Evolutionary conservation across 805 yeast genomes (phyloP), one percentile per base, ranked within the genome.

Genomic region (Candida ponderosae): DNA sequence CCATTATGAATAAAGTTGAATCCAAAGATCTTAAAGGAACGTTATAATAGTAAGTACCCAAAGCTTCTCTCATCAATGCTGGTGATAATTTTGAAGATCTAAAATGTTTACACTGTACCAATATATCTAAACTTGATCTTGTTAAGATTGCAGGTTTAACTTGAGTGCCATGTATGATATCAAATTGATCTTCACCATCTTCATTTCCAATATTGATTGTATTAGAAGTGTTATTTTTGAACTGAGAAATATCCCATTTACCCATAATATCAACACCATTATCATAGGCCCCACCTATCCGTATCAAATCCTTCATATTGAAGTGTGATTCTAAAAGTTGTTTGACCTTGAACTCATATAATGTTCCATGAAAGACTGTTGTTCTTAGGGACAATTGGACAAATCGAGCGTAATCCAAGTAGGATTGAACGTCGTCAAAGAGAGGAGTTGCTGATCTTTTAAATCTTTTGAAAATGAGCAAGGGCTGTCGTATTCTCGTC

Each of bases 281-380:
- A 34, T 52, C 57, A 31, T 42, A 43, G 2, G 51, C 31, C 0
- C 57, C 57, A n/a, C 57, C 57, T 29, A 34, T 41, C 27, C 48
- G 50, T 3, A 8, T 18, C 27, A 50, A 19, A 1, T 36, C 20
- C 2, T 33, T 7, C 8, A 44, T 39, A 4, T 31, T 20, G 3
- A 48, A 29, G n/a, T 53, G 45, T 2, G 54, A 34, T 39, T 62
- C 59, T 4, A 77, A 53, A 27, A 63, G 57, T 5, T 58, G 57
- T 42, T 66, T 60, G 20, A 69, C 60, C 3, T 64, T 50, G 16
- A 73, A 53, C 43, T 77, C 84, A 45, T 76, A 77, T 26, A 76
- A 43, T 0, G 79, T 73, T 4, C 84, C 84, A 34, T 59, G 56
- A 48, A 73, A 74, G 3, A 64, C 66, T 0, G 73, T 53, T 0